Evolutionary conservation across 2,329 filamentous ascomycete genomes (phyloP).

Genomic region (Colletotrichum euphorbiae): DNA sequence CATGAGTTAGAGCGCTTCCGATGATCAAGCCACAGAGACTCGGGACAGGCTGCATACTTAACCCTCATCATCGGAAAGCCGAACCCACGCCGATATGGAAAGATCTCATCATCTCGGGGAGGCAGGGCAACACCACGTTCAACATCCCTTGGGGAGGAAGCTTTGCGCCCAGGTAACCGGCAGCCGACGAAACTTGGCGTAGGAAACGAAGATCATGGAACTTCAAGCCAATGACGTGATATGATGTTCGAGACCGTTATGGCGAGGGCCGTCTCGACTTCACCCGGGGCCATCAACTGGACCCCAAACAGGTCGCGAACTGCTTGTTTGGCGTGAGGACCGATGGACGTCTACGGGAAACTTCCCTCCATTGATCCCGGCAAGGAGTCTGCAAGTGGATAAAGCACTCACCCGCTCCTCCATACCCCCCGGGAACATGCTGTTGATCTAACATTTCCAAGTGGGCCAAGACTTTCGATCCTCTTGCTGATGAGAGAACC

Average conservation of each 20-base stretch:
- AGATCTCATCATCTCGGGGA: neutral
- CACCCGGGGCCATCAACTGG: no score
- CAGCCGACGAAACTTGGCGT: neutral
- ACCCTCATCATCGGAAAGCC: neutral
- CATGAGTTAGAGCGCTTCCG: neutral
- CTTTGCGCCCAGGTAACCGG: neutral
- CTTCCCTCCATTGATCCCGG: neutral
- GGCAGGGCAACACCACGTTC: neutral
- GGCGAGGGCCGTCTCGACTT: neutral
- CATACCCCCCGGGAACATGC: neutral
- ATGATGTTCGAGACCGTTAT: slow-evolving; percentile 9
- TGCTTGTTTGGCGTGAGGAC: neutral
- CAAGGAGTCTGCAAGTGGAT: neutral
- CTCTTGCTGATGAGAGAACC: neutral
- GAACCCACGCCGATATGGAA: neutral
- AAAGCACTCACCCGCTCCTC: neutral
- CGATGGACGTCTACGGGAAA: no score
- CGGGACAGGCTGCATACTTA: slow-evolving; percentile 3
- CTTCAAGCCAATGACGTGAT: slow-evolving; percentile 22
- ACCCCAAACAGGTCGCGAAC: slow-evolving; percentile 15
- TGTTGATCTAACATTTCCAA: neutral
- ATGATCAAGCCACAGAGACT: slow-evolving; percentile 11
- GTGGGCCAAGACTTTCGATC: neutral
- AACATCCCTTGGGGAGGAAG: slow-evolving; percentile 11
- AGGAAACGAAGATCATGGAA: neutral